Evolutionary conservation across 495 filamentous ascomycete species (phyloP), one percentile per base, ranked within the genome.

Genomic region (Niebla homalea): DNA sequence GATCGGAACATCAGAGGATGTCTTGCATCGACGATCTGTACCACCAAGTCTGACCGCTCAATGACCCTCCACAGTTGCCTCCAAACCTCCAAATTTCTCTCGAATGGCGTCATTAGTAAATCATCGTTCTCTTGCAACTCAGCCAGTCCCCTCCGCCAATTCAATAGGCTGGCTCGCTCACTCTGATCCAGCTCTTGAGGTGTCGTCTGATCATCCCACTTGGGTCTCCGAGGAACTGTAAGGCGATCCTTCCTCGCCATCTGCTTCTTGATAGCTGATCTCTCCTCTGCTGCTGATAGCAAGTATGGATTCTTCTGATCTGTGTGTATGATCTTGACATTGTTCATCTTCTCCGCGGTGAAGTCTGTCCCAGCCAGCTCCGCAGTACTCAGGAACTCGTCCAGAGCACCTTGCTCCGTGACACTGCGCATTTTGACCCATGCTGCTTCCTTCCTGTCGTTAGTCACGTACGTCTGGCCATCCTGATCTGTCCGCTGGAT

Each of bases 381-480:
- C 55, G 90, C 90, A 23, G 90, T 96, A 46, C 70, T 79, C 45
- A 87, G 70, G 62, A 87, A 87, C 57, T 86, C 83, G 67, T 98
- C 92, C 46, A 98, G 78, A 36, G 90, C 88, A 50, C 80, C 90
- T 69, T 99, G 93, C 72, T 97, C 90, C 21, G 93, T 99, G 57
- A 97, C 84, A 69, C 85, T 90, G 67, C 89, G 87, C 90, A 98
- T 96, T 73, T 96, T 97, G 59, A 89, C 79, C 84, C 85, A 89
- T 56, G 78, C 70, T 46, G 84, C 85, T 61, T 92, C 84, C 60
- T 84, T 79, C 46, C 43, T 64, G 55, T 62, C 71, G 60, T 85
- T 87, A 50, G 84, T 84, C 50, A 83, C 77, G 59, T 83, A 83
- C 70, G 63, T 63, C 51, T 81, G 73, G 50, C 79, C 79, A 11